Evolutionary conservation across 805 yeast species (phyloP).

Genomic region (Spathaspora hagerdaliae): DNA sequence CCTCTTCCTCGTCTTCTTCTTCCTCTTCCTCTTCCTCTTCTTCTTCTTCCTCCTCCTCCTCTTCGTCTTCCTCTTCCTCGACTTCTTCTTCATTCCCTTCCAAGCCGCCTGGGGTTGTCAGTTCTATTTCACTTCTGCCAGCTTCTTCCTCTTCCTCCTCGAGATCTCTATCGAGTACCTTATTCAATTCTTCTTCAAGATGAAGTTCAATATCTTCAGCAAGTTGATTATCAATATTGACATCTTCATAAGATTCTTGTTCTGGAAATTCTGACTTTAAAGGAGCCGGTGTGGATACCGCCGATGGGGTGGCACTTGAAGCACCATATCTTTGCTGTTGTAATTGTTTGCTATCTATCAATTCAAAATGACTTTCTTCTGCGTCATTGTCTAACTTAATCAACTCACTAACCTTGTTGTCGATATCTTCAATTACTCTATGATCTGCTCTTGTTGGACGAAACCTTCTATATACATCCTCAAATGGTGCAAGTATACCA

Average conservation of each 20-base stretch:
- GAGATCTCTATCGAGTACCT: constrained; percentile 44
- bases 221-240: constrained; percentile 26
- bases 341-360: constrained; percentile 52
- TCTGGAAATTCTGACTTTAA: constrained; percentile 6
- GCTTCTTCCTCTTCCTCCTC: constrained; percentile 15
- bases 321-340: constrained; percentile 18
- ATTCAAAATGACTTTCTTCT: constrained; percentile 72
- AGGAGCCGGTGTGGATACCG: constrained; percentile 24
- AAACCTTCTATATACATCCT: constrained; percentile 63
- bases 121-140: constrained; percentile 4
- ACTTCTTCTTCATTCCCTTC: constrained; percentile 8
- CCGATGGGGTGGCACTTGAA: constrained; percentile 22
- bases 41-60: constrained; percentile 49
- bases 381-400: constrained; percentile 78
- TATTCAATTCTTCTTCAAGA: constrained; percentile 54
- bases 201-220: constrained; percentile 24
- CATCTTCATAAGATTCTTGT: constrained; percentile 26
- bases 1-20: constrained; percentile 50
- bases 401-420: constrained; percentile 72
- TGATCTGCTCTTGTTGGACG: constrained; percentile 69
- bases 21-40: constrained; percentile 56
- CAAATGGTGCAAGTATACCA: constrained; percentile 81
- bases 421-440: constrained; percentile 71
- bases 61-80: constrained; percentile 40
- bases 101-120: constrained; percentile 4